A percentile compares a stretch with the other conserved stretches of the same genome.
phyloP scores from a whole-genome alignment of 1,284 basidiomycete species.

The Ceratobasidium sp. region DNA sequence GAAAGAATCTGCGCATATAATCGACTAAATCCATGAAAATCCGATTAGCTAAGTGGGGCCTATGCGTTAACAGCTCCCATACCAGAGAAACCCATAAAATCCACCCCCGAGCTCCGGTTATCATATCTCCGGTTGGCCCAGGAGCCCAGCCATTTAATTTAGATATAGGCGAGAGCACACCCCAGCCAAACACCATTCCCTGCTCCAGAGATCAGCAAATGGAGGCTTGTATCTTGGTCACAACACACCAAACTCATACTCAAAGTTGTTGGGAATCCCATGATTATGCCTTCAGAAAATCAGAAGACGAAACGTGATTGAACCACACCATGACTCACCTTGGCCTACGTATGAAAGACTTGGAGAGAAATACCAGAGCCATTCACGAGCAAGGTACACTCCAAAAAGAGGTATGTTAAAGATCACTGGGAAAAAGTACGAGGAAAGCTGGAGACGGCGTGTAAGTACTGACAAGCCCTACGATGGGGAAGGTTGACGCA shows the following conservation, averaged over 20 bases:
- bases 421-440: slow-evolving; percentile 90
- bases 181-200: slow-evolving; percentile 98
- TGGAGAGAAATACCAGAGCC: slow-evolving; percentile 96
- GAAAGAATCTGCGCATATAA: slow-evolving; percentile 93
- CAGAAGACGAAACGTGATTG: slow-evolving; percentile 42
- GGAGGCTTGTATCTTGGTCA: not conserved
- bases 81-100: slow-evolving; percentile 90
- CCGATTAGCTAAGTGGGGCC: not conserved
- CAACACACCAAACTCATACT: slow-evolving; percentile 86
- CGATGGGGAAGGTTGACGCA: slow-evolving; percentile 58
- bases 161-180: slow-evolving; percentile 86
- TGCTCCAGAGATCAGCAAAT: slow-evolving; percentile 53
- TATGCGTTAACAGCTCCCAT: not conserved
- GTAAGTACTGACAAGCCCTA: not conserved
- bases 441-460: slow-evolving; percentile 68
- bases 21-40: slow-evolving; percentile 62
- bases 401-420: slow-evolving; percentile 94
- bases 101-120: slow-evolving; percentile 88
- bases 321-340: slow-evolving; percentile 62
- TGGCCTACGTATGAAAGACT: slow-evolving; percentile 93
- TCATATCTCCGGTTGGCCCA: slow-evolving; percentile 86
- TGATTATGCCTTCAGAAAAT: slow-evolving; percentile 82
- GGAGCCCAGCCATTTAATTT: slow-evolving; percentile 90
- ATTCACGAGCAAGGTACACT: slow-evolving; percentile 83
- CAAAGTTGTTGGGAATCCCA: slow-evolving; percentile 94